phyloP scores from a whole-genome alignment of 2,329 filamentous ascomycete species.

The Penicillium corylophilum region DNA sequence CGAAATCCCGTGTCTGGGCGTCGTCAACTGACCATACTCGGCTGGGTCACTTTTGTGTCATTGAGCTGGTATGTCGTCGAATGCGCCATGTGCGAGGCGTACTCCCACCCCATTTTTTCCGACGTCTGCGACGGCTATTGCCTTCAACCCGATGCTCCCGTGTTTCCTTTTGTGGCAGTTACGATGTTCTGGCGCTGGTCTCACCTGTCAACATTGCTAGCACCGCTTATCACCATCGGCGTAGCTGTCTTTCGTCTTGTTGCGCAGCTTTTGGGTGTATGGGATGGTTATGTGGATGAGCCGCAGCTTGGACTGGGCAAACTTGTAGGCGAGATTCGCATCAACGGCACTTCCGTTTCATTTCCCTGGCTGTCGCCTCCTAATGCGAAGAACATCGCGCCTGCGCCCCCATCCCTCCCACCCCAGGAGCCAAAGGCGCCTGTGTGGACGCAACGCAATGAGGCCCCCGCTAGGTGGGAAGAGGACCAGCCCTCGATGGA shows the following conservation, averaged over 20 bases:
- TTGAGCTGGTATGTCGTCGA: slow-evolving; percentile 53
- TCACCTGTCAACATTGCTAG: slow-evolving; percentile 32
- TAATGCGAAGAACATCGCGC: slow-evolving; percentile 12
- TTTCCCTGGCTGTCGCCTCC: slow-evolving; percentile 22
- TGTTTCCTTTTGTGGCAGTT: slow-evolving; percentile 56
- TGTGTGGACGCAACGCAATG: slow-evolving; percentile 16
- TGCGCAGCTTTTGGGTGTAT: slow-evolving; percentile 40
- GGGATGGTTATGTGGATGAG: slow-evolving; percentile 44
- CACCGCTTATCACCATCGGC: slow-evolving; percentile 31
- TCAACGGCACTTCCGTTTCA: slow-evolving; percentile 28
- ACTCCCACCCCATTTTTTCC: slow-evolving; percentile 53
- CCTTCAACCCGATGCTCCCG: slow-evolving; percentile 52
- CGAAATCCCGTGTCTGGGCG: slow-evolving; percentile 28
- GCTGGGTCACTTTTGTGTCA: slow-evolving; percentile 41
- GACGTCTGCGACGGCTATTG: slow-evolving; percentile 51
- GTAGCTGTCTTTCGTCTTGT: slow-evolving; percentile 33
- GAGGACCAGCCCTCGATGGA: slow-evolving; percentile 31
- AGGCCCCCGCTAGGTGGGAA: slow-evolving; percentile 7
- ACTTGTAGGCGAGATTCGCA: slow-evolving; percentile 30
- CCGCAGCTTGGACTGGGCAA: slow-evolving; percentile 18
- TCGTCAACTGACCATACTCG: slow-evolving; percentile 37
- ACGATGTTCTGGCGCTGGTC: slow-evolving; percentile 54
- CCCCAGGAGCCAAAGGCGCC: slow-evolving; percentile 5
- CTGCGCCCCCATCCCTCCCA: slow-evolving; percentile 1
- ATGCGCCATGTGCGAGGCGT: slow-evolving; percentile 50